These are phyloP conservation scores for Pneumocystis canis DNA, from an alignment of 1,139 yeast genomes.

Conservation along the genomic window DNA sequence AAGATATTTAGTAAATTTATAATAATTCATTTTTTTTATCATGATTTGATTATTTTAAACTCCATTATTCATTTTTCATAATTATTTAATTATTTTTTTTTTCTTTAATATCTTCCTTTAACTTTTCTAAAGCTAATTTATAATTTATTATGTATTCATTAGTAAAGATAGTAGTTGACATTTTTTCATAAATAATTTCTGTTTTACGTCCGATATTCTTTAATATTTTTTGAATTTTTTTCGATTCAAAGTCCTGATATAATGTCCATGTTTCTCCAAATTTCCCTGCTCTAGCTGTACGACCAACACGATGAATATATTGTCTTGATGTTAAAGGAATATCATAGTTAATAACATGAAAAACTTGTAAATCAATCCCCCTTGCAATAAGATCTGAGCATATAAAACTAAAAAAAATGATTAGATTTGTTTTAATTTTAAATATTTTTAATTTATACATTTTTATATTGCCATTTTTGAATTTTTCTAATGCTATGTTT, in stretches of 20 bases:
- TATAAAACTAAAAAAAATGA: conserved; percentile 11
- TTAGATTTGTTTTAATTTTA: conserved; percentile 11
- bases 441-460: conserved; percentile 34
- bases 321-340: conserved; percentile 87
- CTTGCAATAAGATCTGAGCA: conserved; percentile 93
- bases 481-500: conserved; percentile 34
- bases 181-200: neutral
- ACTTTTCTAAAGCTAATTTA: neutral
- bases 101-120: neutral
- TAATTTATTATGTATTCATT: neutral
- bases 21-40: neutral
- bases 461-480: conserved; percentile 36
- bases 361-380: conserved; percentile 76
- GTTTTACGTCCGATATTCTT: neutral
- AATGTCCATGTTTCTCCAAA: conserved; percentile 67
- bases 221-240: neutral
- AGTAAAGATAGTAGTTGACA: neutral
- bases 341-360: conserved; percentile 70
- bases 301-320: conserved; percentile 88
- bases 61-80: neutral
- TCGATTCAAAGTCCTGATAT: conserved; percentile 39
- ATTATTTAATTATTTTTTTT: neutral
- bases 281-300: conserved; percentile 87
- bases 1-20: neutral
- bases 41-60: neutral